Evolutionary conservation across 768 basidiomycete species (phyloP).

Genomic region (Rhizopogon sp.): DNA sequence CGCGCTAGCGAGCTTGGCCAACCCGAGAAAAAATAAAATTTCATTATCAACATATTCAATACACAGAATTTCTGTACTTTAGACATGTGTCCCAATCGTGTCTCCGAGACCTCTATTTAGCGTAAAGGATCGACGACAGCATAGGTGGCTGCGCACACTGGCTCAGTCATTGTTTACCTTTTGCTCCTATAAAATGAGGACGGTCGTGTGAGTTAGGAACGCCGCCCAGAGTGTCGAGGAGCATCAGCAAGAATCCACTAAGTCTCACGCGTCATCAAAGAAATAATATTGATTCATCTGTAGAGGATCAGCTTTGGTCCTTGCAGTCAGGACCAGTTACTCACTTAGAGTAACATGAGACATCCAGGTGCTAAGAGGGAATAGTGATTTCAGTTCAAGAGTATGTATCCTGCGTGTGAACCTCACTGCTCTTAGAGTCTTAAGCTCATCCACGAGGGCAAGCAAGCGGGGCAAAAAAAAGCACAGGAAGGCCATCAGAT

Average conservation of each 20-base stretch:
- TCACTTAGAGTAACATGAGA: slow-evolving; percentile 8
- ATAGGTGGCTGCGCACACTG: slow-evolving; percentile 26
- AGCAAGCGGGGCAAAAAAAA: slow-evolving; percentile 38
- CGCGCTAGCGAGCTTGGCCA: slow-evolving; percentile 84
- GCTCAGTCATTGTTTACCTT: slow-evolving; percentile 28
- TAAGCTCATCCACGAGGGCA: slow-evolving; percentile 19
- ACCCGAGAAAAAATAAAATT: slow-evolving; percentile 43
- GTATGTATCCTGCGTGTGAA: slow-evolving; percentile 50
- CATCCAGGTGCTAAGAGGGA: background rate
- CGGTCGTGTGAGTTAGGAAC: slow-evolving; percentile 64
- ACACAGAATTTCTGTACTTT: background rate
- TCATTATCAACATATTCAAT: background rate
- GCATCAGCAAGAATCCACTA: slow-evolving; percentile 32
- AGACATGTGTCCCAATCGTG: slow-evolving; percentile 26
- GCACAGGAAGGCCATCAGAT: slow-evolving; percentile 22
- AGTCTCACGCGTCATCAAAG: background rate
- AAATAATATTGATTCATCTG: background rate
- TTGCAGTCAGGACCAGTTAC: background rate
- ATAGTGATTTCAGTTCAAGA: background rate
- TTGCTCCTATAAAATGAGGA: slow-evolving; percentile 98
- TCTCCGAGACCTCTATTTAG: slow-evolving; percentile 27
- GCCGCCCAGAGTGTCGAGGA: slow-evolving; percentile 97
- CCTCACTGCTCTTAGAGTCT: slow-evolving; percentile 31
- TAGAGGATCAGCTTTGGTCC: background rate
- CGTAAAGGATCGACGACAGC: slow-evolving; percentile 29